phyloP scores from a whole-genome alignment of 441 rosid genomes.

The Syzygium syzygioides region DNA sequence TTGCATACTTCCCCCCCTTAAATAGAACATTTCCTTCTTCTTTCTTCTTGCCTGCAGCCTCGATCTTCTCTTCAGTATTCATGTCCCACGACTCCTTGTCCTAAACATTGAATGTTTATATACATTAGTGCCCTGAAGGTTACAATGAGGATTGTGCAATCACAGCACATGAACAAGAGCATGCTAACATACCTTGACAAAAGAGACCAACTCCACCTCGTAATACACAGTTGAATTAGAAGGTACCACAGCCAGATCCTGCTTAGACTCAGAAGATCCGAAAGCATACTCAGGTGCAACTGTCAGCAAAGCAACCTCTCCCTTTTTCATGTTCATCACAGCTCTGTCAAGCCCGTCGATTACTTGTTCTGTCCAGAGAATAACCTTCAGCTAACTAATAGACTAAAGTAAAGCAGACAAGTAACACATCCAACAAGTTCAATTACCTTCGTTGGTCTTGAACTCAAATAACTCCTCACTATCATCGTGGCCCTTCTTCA shows the following conservation, averaged over 20 bases:
- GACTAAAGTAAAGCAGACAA: not conserved
- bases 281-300: slow-evolving; percentile 78
- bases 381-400: not conserved
- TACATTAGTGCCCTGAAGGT: not conserved
- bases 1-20: slow-evolving; percentile 57
- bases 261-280: slow-evolving; percentile 49
- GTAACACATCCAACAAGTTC: not conserved
- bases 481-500: slow-evolving; percentile 58
- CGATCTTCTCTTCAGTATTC: slow-evolving; percentile 74
- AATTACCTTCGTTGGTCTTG: slow-evolving; percentile 70
- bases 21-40: slow-evolving; percentile 76
- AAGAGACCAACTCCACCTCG: slow-evolving; percentile 63
- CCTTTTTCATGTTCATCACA: slow-evolving; percentile 72
- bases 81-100: slow-evolving; percentile 92
- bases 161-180: not conserved
- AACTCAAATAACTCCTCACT: slow-evolving; percentile 61
- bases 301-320: slow-evolving; percentile 61
- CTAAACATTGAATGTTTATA: slow-evolving; percentile 14
- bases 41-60: slow-evolving; percentile 74
- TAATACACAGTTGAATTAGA: slow-evolving; percentile 60
- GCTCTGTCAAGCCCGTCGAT: slow-evolving; percentile 78
- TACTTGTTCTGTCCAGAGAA: slow-evolving; percentile 57
- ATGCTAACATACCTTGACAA: slow-evolving; percentile 40
- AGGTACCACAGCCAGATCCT: slow-evolving; percentile 68
- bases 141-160: not conserved